These are phyloP conservation scores for Adansonia gregorii DNA, from an alignment of 441 rosid genomes.

Conservation along the genomic window DNA sequence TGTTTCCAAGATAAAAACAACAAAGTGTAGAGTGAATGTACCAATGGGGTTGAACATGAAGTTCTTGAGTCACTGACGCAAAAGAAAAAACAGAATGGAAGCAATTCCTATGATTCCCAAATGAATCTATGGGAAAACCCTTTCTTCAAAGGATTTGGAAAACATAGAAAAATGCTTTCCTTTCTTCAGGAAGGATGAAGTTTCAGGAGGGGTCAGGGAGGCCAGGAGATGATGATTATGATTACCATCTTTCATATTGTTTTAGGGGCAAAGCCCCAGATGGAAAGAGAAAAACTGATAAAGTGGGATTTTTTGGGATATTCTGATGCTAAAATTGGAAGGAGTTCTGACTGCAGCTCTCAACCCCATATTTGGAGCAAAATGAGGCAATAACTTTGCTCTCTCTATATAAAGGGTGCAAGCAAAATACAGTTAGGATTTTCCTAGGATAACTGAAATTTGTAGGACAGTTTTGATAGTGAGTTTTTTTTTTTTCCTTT, in stretches of 20 bases:
- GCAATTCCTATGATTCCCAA: conserved; percentile 42
- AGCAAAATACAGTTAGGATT: conserved; percentile 1
- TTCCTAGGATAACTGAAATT: background rate
- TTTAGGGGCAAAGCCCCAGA: conserved; percentile 23
- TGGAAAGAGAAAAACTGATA: conserved; percentile 23
- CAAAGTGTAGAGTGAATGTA: background rate
- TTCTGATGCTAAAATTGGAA: conserved; percentile 42
- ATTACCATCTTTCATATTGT: conserved; percentile 32
- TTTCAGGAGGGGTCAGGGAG: conserved; percentile 28
- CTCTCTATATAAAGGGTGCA: background rate
- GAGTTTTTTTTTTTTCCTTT: background rate
- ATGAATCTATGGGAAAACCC: conserved; percentile 7
- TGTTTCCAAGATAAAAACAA: background rate
- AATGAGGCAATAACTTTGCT: conserved; percentile 27
- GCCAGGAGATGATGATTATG: conserved; percentile 35
- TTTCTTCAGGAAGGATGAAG: background rate
- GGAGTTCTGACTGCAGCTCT: conserved; percentile 23
- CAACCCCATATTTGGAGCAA: conserved; percentile 40
- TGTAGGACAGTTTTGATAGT: background rate
- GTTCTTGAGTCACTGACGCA: conserved; percentile 20
- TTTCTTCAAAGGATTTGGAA: conserved; percentile 36
- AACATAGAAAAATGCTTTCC: conserved; percentile 44
- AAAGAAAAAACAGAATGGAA: conserved; percentile 14
- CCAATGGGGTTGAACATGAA: conserved; percentile 47
- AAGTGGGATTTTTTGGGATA: conserved; percentile 21